Evolutionary conservation across 208 protist species (phyloP), one percentile per base, ranked within the genome.

Genomic region (Leishmania tarentolae): DNA sequence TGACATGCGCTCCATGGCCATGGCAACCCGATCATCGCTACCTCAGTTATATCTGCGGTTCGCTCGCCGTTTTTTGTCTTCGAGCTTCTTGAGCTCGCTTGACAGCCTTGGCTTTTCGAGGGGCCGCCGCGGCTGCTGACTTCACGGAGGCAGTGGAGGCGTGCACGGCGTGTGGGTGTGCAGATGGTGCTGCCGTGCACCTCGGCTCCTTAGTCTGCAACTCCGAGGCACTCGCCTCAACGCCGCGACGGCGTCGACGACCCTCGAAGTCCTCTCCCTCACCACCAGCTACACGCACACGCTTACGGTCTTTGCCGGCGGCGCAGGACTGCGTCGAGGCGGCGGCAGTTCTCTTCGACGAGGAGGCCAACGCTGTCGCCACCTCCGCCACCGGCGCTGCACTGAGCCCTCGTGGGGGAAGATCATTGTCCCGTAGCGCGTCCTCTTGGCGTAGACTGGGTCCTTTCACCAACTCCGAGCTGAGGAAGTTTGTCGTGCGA

Each of bases 401-500:
- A 9, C 19, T n/a, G 37, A 81, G 31, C 0, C 35, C 37, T 11
- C 66, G 76, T 31, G 19, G 11, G n/a, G 77, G 70, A 19, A 85
- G 63, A 37, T 77, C 53, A 7, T 57, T 59, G 35, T 42, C 82
- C 4, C 47, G 9, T 31, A 69, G 50, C 13, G 76, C 76, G 59
- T 85, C 77, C 52, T 79, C 82, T 1, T 76, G 77, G 44, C 42
- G 42, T 37, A 85, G 57, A 69, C 76, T 83, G 5, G 83, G 79
- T 0, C 79, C 83, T 15, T 90, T 88, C 66, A 97, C 84, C 2
- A 97, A 78, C 17, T 63, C 79, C 37, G 80, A 84, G 72, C 91
- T 96, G 19, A 97, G 81, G 73, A 90, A 97, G 21, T 79, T 91
- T 2, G 94, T 97, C 37, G 88, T 90, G 57, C 95, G 83, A 72